Conservation (phyloP, 345 rosid genomes). For the Acer campestre region DNA sequence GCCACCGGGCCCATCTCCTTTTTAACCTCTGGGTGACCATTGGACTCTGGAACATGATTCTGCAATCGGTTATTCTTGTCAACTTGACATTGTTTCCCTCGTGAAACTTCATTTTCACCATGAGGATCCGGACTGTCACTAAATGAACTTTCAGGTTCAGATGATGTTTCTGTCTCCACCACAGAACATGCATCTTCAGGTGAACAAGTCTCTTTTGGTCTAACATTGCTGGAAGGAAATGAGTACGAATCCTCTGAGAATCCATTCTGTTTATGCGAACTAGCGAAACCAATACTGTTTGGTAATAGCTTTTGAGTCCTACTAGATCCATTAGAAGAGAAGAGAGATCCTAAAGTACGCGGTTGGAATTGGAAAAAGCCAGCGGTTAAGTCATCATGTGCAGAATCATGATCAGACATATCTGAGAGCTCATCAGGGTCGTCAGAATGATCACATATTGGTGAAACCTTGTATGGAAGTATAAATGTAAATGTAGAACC, state of each 20-base stretch:
- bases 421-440: conserved; percentile 82
- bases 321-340: conserved; percentile 56
- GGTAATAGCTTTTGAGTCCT: conserved; percentile 44
- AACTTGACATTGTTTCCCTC: conserved; percentile 20
- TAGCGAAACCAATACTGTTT: conserved; percentile 32
- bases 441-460: conserved; percentile 56
- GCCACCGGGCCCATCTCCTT: conserved; percentile 30
- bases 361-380: conserved; percentile 87
- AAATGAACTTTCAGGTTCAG: conserved; percentile 52
- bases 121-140: conserved; percentile 42
- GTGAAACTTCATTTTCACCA: conserved; percentile 25
- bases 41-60: conserved; percentile 18
- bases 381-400: conserved; percentile 61
- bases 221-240: conserved; percentile 40
- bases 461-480: conserved; percentile 78
- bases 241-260: conserved; percentile 39
- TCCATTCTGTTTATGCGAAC: conserved; percentile 41
- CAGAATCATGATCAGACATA: conserved; percentile 58
- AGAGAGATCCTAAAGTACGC: conserved; percentile 55
- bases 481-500: conserved; percentile 95
- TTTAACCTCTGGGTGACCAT: conserved; percentile 38
- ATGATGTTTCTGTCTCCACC: conserved; percentile 39
- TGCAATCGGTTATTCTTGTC: conserved; percentile 19
- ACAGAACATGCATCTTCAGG: conserved; percentile 58
- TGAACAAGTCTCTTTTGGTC: conserved; percentile 41